Base-by-base conservation (phyloP, 179 eudicot species). In the Patellifolia procumbens region DNA sequence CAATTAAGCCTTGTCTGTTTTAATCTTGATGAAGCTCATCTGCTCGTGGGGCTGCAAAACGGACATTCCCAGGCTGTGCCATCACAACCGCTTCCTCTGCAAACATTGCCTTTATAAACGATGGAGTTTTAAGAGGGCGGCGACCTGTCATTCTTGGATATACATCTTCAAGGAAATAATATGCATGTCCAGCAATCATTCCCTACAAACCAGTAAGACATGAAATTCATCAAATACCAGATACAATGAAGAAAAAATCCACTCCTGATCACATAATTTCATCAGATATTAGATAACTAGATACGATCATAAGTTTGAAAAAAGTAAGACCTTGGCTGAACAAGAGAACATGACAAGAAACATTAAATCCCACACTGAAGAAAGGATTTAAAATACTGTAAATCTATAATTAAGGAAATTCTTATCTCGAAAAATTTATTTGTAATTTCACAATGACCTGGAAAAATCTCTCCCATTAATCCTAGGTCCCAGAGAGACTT, bases 121-220 rank as follows among this genome's bases (percentile, higher is more conserved):
- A 86, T 7, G 99, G 97, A 56, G 99, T 95, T 83, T 68, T 91
- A 13, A 95, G 90, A 65, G 95, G 99, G 19, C 95, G 88, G 2
- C 97, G 91, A 24, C 93, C 91, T 22, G 99, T 91, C 95, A 93
- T 95, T 70, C 88, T 86, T 7, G 99, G 99, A 74, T 95, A 95
- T 60, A 95, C 97, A 58, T 91, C 97, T 85, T 91, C 97, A 39
- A 95, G 92, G 77, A 91, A 95, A 82, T 95, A 95, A 83, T 95
- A 95, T 34, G 99, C 97, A 78, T 95, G 99, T n/a, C 99, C 99
- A 49, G 99, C 97, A 29, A 95, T 89, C 99, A 95, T 91, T 80
- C 99, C 99, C 99, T 95, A 86, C 68, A 80, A 59, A 75, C 32
- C 76, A 48, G 34, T 67, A 43, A 73, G 55, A 17, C n/a, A n/a